Percentiles rank a stretch among this genome's conserved stretches.
Evolutionary conservation across 306 rosid genomes (phyloP).

Genomic region (Aeschynomene evenia): DNA sequence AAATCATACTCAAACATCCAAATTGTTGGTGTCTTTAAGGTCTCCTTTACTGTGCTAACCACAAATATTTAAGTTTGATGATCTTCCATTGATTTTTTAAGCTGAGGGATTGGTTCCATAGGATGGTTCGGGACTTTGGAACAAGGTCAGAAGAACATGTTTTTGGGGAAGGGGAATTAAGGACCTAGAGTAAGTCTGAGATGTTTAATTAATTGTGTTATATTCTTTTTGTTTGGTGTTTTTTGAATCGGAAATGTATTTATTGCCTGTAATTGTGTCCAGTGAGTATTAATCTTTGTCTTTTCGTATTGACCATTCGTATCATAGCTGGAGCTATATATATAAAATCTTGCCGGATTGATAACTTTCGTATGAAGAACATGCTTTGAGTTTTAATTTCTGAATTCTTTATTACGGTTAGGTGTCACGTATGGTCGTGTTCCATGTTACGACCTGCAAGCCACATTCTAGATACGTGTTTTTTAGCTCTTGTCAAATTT

Average conservation of each 20-base stretch:
- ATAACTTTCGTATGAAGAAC: constrained; percentile 32
- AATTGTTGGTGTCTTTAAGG: constrained; percentile 24
- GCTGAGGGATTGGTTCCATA: constrained; percentile 17
- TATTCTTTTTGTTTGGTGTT: not conserved
- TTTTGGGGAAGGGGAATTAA: not conserved
- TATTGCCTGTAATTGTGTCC: constrained; percentile 1
- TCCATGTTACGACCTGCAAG: constrained; percentile 14
- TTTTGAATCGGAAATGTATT: not conserved
- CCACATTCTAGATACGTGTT: constrained; percentile 19
- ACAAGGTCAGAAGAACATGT: not conserved
- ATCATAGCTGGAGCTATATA: constrained; percentile 19
- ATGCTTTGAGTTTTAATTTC: constrained; percentile 32
- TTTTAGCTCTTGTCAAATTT: constrained; percentile 4
- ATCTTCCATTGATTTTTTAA: constrained; percentile 26
- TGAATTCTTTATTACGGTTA: not conserved
- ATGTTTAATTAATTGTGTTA: constrained; percentile 39
- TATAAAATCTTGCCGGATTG: not conserved
- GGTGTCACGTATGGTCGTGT: not conserved
- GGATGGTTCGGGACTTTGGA: constrained; percentile 10
- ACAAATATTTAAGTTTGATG: constrained; percentile 30
- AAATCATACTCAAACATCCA: not conserved
- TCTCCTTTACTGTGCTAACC: constrained; percentile 29
- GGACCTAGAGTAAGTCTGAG: constrained; percentile 4
- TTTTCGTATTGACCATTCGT: not conserved
- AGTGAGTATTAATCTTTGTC: not conserved